Percentiles rank a stretch among this genome's conserved stretches.
Evolutionary conservation across 2,329 filamentous ascomycete species (phyloP).

Genomic region (Aquanectria penicillioides): DNA sequence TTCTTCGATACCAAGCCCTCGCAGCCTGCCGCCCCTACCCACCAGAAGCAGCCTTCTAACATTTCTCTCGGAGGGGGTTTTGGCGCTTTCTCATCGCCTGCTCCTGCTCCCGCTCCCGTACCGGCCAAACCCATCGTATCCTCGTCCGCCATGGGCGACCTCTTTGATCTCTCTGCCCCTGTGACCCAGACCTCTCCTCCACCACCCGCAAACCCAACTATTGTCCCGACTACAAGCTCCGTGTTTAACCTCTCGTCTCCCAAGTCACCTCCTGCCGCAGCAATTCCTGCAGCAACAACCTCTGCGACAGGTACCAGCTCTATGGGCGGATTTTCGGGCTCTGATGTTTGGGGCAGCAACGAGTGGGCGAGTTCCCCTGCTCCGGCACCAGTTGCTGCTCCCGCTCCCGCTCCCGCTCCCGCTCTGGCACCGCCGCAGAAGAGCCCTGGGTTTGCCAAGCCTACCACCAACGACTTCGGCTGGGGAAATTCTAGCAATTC

Average conservation of each 20-base stretch:
- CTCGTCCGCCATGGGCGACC: slow-evolving; percentile 75
- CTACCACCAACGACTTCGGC: slow-evolving; percentile 68
- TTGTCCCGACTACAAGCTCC: slow-evolving; percentile 62
- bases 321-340: slow-evolving; percentile 55
- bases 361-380: slow-evolving; percentile 78
- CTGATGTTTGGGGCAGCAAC: slow-evolving; percentile 88
- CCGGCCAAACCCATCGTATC: slow-evolving; percentile 56
- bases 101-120: slow-evolving; percentile 46
- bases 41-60: slow-evolving; percentile 62
- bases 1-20: slow-evolving; percentile 84
- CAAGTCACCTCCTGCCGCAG: slow-evolving; percentile 56
- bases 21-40: slow-evolving; percentile 61
- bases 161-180: slow-evolving; percentile 79
- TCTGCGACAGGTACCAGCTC: slow-evolving; percentile 44
- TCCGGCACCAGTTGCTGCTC: slow-evolving; percentile 47
- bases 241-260: slow-evolving; percentile 82
- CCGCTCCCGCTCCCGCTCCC: slow-evolving; percentile 54
- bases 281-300: slow-evolving; percentile 51
- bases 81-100: slow-evolving; percentile 65
- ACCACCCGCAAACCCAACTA: slow-evolving; percentile 49
- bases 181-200: slow-evolving; percentile 56
- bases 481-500: slow-evolving; percentile 61
- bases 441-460: slow-evolving; percentile 61
- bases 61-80: slow-evolving; percentile 75
- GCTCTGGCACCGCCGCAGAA: slow-evolving; percentile 63